These are phyloP conservation scores for Dissoconium aciculare DNA, from an alignment of 2,329 filamentous ascomycete species.

Conservation along the genomic window DNA sequence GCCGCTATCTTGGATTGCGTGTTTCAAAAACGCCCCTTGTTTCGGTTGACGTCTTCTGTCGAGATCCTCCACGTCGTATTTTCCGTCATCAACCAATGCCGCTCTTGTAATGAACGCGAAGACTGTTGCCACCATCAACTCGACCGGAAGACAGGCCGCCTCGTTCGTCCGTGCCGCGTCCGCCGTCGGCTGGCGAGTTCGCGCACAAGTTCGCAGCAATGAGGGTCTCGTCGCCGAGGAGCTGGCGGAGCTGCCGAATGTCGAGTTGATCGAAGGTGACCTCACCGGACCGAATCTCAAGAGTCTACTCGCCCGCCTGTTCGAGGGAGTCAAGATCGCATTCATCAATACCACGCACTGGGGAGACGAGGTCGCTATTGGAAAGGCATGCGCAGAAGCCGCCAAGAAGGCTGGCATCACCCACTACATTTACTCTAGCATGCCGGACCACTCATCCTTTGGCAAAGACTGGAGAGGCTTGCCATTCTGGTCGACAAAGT, in stretches of 20 bases:
- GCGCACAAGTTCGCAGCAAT: conserved; percentile 75
- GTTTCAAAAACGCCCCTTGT: no score
- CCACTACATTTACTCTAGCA: conserved; percentile 92
- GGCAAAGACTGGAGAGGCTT: conserved; percentile 63
- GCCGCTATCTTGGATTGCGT: no score
- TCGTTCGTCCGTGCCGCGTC: conserved; percentile 89
- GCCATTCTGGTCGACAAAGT: conserved; percentile 84
- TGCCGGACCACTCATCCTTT: conserved; percentile 84
- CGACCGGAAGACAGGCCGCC: conserved; percentile 85
- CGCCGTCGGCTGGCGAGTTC: conserved; percentile 83
- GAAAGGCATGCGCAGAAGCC: conserved; percentile 73
- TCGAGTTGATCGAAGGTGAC: conserved; percentile 55
- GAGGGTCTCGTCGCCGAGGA: conserved; percentile 82
- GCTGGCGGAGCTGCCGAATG: conserved; percentile 66
- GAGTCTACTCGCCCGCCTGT: conserved; percentile 29
- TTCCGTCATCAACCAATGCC: conserved; percentile 7
- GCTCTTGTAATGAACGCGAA: conserved; percentile 34
- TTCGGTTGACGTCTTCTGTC: no score
- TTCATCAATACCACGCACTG: conserved; percentile 98
- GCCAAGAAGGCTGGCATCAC: conserved; percentile 71
- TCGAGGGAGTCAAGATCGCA: conserved; percentile 69
- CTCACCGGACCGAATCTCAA: conserved; percentile 32
- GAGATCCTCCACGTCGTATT: no score
- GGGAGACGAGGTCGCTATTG: conserved; percentile 84
- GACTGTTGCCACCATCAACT: conserved; percentile 89